Percentiles rank a stretch among this genome's conserved stretches.
These are phyloP conservation scores for Aspergillus ellipticus DNA, from an alignment of 495 filamentous ascomycete genomes.

Conservation along the genomic window DNA sequence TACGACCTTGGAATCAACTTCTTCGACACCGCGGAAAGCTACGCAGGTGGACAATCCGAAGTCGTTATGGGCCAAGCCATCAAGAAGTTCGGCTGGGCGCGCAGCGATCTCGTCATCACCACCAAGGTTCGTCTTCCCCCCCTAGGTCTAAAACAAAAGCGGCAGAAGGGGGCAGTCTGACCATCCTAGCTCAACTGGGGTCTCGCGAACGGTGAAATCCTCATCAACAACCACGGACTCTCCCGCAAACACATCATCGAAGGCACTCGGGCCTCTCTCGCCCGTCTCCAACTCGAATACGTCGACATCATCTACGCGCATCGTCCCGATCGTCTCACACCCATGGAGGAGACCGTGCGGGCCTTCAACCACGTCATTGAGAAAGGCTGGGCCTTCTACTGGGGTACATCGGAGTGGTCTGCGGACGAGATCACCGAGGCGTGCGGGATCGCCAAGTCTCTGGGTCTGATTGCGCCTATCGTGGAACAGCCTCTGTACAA, in stretches of 20 bases:
- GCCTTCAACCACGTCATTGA: conserved; percentile 80
- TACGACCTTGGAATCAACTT: conserved; percentile 76
- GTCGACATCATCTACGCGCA: conserved; percentile 84
- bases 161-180: background rate
- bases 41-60: conserved; percentile 67
- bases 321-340: conserved; percentile 75
- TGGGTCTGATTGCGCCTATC: conserved; percentile 74
- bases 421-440: conserved; percentile 78
- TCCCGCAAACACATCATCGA: conserved; percentile 82
- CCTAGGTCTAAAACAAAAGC: no score
- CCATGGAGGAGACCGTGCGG: conserved; percentile 83
- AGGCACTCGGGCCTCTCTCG: conserved; percentile 59
- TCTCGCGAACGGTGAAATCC: conserved; percentile 53
- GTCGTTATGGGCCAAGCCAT: conserved; percentile 70
- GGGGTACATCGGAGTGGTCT: conserved; percentile 87
- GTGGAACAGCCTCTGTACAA: conserved; percentile 88
- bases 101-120: conserved; percentile 78
- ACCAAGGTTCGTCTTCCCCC: conserved; percentile 58
- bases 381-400: conserved; percentile 79
- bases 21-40: conserved; percentile 57
- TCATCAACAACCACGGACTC: conserved; percentile 72
- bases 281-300: conserved; percentile 64
- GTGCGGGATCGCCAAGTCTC: conserved; percentile 65
- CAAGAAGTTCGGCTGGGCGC: conserved; percentile 59
- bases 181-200: conserved; percentile 63